phyloP scores from a whole-genome alignment of 768 basidiomycete genomes.

The Termitomyces sp. region DNA sequence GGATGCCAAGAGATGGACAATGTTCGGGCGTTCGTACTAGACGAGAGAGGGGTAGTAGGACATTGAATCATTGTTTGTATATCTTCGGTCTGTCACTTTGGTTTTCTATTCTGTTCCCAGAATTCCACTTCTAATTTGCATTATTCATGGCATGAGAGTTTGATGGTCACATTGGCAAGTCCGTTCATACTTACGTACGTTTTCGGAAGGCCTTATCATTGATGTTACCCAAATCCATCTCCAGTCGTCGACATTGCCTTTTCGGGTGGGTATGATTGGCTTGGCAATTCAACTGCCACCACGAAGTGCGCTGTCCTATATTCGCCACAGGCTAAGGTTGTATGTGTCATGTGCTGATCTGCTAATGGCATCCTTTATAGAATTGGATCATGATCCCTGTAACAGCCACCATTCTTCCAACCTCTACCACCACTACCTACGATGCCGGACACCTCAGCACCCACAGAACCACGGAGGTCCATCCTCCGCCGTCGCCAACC shows the following conservation, averaged over 20 bases:
- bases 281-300: conserved; percentile 6
- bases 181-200: neutral
- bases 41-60: neutral
- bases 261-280: conserved; percentile 5
- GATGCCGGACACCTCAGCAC: conserved; percentile 1
- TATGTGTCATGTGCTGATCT: conserved; percentile 16
- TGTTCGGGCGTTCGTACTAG: conserved; percentile 91
- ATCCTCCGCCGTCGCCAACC: conserved; percentile 15
- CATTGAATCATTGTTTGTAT: conserved; percentile 6
- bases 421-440: conserved; percentile 3
- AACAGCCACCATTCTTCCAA: conserved; percentile 7
- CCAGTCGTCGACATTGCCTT: neutral
- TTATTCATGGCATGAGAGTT: conserved; percentile 6
- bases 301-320: conserved; percentile 6
- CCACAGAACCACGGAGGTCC: conserved; percentile 12
- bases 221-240: neutral
- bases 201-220: neutral
- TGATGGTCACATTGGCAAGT: conserved; percentile 8
- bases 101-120: neutral
- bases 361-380: conserved; percentile 13
- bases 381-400: conserved; percentile 11
- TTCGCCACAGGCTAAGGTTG: conserved; percentile 5
- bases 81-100: conserved; percentile 9
- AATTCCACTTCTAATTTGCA: neutral
- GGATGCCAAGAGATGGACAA: conserved; percentile 91